Base-by-base conservation (phyloP, 768 basidiomycete species). In the Lentinus brumalis region DNA sequence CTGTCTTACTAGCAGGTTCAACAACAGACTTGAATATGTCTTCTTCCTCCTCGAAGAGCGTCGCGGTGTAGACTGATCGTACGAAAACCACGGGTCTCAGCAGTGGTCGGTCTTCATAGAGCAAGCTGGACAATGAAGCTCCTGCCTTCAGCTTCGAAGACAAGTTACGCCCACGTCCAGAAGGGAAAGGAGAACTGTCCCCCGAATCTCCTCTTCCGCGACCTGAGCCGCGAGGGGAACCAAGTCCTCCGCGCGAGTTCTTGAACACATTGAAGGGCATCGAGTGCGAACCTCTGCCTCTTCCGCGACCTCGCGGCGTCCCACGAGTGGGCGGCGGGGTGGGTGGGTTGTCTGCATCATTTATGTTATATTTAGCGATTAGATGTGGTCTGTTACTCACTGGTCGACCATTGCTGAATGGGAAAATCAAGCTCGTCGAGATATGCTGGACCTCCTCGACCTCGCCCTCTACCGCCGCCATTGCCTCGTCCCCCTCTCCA, bases 41-140 rank as follows among this genome's bases (percentile, higher is more conserved):
- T 44, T 89, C 87, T 47, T 87, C 80, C 10, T 78, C 53, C 39
- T 73, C 63, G 83, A 93, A 74, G 77, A 80, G 57, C 68, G 81
- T 71, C 55, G 81, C 75, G 2, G 81, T 83, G 45, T 79, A 53
- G 11, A 79, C 76, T 0, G 88, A 84, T 16, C 77, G 84, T 12
- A 93, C 89, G 64, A 94, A 93, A 12, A 74, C 74, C 64, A 94
- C 76, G 0, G 91, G 91, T n/a, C 78, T 77, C 16, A 92, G 76
- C 0, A 85, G 75, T 1, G 88, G 89, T 31, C 91, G 75, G 41
- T 85, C 82, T 29, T 80, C 73, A 60, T 82, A 78, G 8, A 89
- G 75, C 45, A 87, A 67, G 26, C 76, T 79, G 1, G 88, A 88
- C 16, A 88, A 74, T 4, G 86, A 76, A 2, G 80, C 79, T 49